phyloP scores from a whole-genome alignment of 139 green algal genomes.

The Picochlorum sp. region DNA sequence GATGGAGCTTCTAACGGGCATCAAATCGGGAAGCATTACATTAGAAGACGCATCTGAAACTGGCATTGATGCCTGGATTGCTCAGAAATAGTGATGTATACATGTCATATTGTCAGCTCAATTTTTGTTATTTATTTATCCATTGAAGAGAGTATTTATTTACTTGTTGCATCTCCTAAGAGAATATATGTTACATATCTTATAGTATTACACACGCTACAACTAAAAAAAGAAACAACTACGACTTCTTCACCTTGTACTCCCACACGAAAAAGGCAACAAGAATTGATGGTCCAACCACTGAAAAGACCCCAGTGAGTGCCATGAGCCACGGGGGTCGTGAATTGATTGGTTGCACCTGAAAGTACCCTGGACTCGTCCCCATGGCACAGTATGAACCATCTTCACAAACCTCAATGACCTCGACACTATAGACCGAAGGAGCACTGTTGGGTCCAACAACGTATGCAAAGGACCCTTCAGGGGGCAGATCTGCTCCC shows the following conservation, averaged over 20 bases:
- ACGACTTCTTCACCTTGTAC: slow-evolving; percentile 14
- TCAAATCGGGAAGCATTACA: background rate
- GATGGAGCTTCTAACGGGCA: slow-evolving; percentile 2
- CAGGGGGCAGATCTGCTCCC: slow-evolving; percentile 2
- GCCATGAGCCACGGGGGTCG: slow-evolving; percentile 12
- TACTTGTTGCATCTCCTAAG: too few relatives aligned
- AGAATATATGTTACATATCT: too few relatives aligned
- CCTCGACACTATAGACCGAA: slow-evolving; percentile 11
- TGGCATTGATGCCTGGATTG: slow-evolving; percentile 16
- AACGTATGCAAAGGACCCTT: slow-evolving; percentile 6
- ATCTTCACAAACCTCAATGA: slow-evolving; percentile 8
- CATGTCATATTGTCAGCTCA: too few relatives aligned
- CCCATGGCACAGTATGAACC: slow-evolving; percentile 11
- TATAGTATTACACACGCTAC: too few relatives aligned
- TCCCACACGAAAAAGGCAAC: slow-evolving; percentile 10
- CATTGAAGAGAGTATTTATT: too few relatives aligned
- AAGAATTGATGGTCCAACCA: slow-evolving; percentile 11
- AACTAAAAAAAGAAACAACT: too few relatives aligned
- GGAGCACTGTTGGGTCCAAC: background rate
- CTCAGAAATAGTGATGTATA: too few relatives aligned
- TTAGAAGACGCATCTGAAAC: slow-evolving; percentile 6
- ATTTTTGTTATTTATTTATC: too few relatives aligned
- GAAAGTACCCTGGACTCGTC: background rate
- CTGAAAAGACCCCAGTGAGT: background rate
- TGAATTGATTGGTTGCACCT: slow-evolving; percentile 15